These are phyloP conservation scores for Alternaria gaisen DNA, from an alignment of 2,329 filamentous ascomycete genomes.

Conservation along the genomic window DNA sequence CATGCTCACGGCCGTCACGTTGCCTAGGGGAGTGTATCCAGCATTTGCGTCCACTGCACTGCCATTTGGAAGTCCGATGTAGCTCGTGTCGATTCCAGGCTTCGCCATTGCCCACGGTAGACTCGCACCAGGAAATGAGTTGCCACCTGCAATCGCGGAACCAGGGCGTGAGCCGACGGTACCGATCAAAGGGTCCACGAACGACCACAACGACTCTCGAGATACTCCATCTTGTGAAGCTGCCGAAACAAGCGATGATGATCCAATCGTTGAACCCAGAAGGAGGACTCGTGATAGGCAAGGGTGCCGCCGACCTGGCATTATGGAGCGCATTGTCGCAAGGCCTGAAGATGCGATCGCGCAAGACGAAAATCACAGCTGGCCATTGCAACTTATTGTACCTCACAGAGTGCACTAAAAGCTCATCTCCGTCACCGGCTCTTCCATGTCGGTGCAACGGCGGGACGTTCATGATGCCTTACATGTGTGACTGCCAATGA, in stretches of 20 bases:
- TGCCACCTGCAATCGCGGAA: slow-evolving; percentile 32
- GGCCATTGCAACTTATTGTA: background rate
- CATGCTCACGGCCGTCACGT: slow-evolving; percentile 41
- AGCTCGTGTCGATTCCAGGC: slow-evolving; percentile 36
- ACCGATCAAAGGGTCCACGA: slow-evolving; percentile 54
- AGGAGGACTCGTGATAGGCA: background rate
- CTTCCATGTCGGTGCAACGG: background rate
- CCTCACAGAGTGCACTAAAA: background rate
- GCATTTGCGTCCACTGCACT: slow-evolving; percentile 33
- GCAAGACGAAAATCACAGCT: background rate
- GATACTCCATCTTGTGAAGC: background rate
- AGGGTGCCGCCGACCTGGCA: background rate
- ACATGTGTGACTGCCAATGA: background rate
- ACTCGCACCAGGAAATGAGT: slow-evolving; percentile 37
- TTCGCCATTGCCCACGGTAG: slow-evolving; percentile 42
- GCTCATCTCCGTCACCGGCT: background rate
- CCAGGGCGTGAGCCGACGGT: slow-evolving; percentile 51
- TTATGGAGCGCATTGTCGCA: background rate
- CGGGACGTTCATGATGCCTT: background rate
- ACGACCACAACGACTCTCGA: slow-evolving; percentile 2
- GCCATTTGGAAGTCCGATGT: slow-evolving; percentile 25
- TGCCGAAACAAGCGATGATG: background rate
- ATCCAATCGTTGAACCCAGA: background rate
- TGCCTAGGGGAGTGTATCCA: slow-evolving; percentile 43
- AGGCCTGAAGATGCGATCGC: background rate